A percentile compares a stretch with the other conserved stretches of the same genome.
Evolutionary conservation across 192 early-diverging fungal species (phyloP).

Genomic region (Glomus cerebriforme): DNA sequence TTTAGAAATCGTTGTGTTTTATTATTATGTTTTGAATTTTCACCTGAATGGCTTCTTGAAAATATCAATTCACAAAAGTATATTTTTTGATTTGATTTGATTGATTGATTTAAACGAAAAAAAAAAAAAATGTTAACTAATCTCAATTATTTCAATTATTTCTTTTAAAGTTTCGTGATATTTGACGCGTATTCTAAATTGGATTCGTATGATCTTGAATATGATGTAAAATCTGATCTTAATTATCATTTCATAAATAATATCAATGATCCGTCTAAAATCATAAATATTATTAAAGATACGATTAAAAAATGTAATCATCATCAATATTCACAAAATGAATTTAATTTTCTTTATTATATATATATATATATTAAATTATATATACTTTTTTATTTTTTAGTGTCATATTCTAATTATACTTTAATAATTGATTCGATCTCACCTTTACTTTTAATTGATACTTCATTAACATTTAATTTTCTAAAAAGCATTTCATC

Average conservation of each 20-base stretch:
- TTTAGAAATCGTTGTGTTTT: background rate
- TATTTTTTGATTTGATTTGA: background rate
- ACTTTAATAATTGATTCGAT: constrained; percentile 26
- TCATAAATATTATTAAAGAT: constrained; percentile 27
- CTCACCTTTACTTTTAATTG: constrained; percentile 12
- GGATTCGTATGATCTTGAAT: background rate
- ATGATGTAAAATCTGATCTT: background rate
- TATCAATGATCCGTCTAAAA: background rate
- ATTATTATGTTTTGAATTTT: constrained; percentile 9
- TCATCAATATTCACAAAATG: background rate
- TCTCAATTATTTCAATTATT: too few relatives aligned
- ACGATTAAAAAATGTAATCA: background rate
- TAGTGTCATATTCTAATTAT: constrained; percentile 1
- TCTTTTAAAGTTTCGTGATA: too few relatives aligned
- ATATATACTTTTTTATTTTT: constrained; percentile 5
- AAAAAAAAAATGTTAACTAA: background rate
- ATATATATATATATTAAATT: background rate
- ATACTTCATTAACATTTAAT: constrained; percentile 7
- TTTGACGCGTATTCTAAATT: constrained; percentile 8
- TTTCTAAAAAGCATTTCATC: constrained; percentile 16
- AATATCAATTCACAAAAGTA: background rate
- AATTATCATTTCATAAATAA: constrained; percentile 2
- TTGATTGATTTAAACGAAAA: background rate
- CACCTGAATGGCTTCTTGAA: background rate
- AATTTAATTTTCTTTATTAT: background rate